phyloP scores from a whole-genome alignment of 352 stramenopile genomes.

The Pythium vanterpoolii region DNA sequence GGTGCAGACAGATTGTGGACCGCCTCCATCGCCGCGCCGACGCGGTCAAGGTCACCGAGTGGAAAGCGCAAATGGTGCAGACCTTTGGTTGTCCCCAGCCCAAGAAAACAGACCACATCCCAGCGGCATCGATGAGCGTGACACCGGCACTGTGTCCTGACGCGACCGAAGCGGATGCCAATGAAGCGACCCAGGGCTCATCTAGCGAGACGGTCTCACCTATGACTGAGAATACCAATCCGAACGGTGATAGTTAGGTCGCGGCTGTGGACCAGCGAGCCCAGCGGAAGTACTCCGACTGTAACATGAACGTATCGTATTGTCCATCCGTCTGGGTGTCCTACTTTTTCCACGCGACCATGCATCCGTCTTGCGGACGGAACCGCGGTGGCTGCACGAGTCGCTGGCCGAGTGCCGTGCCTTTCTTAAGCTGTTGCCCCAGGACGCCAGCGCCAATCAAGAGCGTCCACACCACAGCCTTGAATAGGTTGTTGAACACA shows the following conservation, averaged over 20 bases:
- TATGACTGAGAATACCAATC: neutral
- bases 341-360: constrained; percentile 72
- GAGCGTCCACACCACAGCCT: constrained; percentile 49
- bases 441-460: constrained; percentile 47
- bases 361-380: constrained; percentile 70
- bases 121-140: neutral
- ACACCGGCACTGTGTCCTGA: neutral
- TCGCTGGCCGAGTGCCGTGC: constrained; percentile 56
- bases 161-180: neutral
- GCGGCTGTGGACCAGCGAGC: neutral
- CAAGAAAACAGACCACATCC: constrained; percentile 6
- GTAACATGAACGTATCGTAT: no score
- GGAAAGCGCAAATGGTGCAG: constrained; percentile 21
- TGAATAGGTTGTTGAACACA: constrained; percentile 51
- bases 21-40: constrained; percentile 7
- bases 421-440: constrained; percentile 72
- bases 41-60: constrained; percentile 16
- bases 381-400: constrained; percentile 64
- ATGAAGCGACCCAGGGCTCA: neutral
- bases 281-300: no score
- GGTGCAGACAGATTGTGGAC: constrained; percentile 24
- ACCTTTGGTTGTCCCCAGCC: constrained; percentile 21
- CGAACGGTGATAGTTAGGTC: no score
- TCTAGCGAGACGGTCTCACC: neutral
- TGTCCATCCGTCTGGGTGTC: neutral